These are phyloP conservation scores for Tetrastigma voinierianum DNA, from an alignment of 164 flowering plant species.

Conservation along the genomic window DNA sequence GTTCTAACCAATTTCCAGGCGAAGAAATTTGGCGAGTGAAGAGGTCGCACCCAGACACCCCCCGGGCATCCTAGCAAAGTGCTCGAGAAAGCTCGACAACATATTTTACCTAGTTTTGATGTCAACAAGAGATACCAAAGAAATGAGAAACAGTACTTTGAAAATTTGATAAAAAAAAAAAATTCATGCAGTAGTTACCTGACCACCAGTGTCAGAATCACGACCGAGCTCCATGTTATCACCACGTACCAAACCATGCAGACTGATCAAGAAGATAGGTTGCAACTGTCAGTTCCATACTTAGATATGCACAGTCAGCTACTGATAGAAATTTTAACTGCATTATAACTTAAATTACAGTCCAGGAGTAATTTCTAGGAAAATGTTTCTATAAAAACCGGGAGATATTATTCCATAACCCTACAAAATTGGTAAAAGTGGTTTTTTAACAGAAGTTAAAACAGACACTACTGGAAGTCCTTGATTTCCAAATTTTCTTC, in stretches of 20 bases:
- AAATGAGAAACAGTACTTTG: not conserved
- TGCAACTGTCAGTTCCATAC: not conserved
- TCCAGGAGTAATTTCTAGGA: too few relatives aligned
- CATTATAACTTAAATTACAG: too few relatives aligned
- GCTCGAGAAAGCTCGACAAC: slow-evolving; percentile 83
- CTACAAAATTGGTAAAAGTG: too few relatives aligned
- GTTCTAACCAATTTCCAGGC: slow-evolving; percentile 75
- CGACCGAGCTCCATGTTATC: slow-evolving; percentile 88
- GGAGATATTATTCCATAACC: too few relatives aligned
- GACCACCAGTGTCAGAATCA: slow-evolving; percentile 88
- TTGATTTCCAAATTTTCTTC: too few relatives aligned
- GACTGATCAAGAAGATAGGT: slow-evolving; percentile 41
- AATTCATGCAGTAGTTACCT: slow-evolving; percentile 31
- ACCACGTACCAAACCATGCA: slow-evolving; percentile 77
- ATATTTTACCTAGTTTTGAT: slow-evolving; percentile 55
- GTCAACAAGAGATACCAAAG: not conserved
- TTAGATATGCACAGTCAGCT: too few relatives aligned
- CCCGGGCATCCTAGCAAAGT: slow-evolving; percentile 71
- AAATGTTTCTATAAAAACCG: too few relatives aligned
- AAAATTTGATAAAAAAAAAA: not conserved
- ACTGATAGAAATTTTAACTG: too few relatives aligned
- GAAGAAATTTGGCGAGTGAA: slow-evolving; percentile 68
- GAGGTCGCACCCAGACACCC: slow-evolving; percentile 78
- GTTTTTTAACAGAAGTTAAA: too few relatives aligned
- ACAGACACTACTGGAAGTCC: too few relatives aligned